Percentiles rank a stretch among this genome's conserved stretches.
phyloP scores from a whole-genome alignment of 192 early-diverging fungal genomes.

The Cladochytrium replicatum region DNA sequence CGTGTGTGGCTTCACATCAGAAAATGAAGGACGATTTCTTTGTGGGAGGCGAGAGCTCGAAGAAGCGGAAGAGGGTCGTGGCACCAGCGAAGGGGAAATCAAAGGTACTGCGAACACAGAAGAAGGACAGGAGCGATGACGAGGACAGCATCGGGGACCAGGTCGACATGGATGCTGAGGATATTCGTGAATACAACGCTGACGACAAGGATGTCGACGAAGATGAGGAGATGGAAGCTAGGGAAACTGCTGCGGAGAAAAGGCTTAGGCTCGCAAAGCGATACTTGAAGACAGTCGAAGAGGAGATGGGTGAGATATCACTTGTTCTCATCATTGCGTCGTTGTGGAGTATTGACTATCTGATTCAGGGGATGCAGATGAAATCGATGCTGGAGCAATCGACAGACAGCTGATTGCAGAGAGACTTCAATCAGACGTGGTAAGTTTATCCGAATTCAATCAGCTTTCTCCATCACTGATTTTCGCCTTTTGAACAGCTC shows the following conservation, averaged over 20 bases:
- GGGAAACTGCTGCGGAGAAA: constrained; percentile 88
- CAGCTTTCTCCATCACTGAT: neutral
- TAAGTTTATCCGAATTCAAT: constrained; percentile 20
- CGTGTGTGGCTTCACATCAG: no score
- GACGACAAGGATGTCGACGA: constrained; percentile 27
- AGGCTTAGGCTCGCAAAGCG: constrained; percentile 85
- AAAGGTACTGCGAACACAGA: neutral
- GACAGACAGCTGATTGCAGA: constrained; percentile 89
- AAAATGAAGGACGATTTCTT: constrained; percentile 18
- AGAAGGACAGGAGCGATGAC: constrained; percentile 1
- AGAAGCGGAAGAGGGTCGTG: neutral
- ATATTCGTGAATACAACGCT: constrained; percentile 6
- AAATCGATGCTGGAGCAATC: constrained; percentile 83
- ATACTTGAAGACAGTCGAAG: constrained; percentile 74
- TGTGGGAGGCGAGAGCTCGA: no score
- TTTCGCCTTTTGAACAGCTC: constrained; percentile 19
- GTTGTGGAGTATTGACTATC: neutral
- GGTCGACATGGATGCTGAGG: constrained; percentile 14
- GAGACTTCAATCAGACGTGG: constrained; percentile 70
- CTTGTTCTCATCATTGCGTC: neutral
- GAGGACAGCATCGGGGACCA: neutral
- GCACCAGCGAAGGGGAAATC: neutral
- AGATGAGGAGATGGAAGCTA: constrained; percentile 52
- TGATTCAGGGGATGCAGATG: constrained; percentile 25
- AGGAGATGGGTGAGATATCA: constrained; percentile 35